Conservation (phyloP, 176 grass and related monocot species). For the Panicum miliaceum region DNA sequence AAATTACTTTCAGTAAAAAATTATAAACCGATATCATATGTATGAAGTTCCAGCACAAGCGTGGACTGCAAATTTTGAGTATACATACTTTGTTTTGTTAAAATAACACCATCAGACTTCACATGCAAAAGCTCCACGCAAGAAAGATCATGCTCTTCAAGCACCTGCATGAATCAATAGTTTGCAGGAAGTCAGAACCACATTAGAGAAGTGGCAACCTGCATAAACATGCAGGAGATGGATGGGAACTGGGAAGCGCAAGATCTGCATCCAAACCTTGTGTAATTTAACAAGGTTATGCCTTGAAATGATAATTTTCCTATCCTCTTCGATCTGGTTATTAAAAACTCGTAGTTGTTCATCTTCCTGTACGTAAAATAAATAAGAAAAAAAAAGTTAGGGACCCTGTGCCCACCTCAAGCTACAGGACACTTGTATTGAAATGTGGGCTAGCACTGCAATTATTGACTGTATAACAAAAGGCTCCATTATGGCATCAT, state of each 20-base stretch:
- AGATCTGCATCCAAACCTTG: slow-evolving; percentile 63
- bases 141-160: slow-evolving; percentile 80
- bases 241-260: not conserved
- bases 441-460: slow-evolving; percentile 10
- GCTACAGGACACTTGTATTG: slow-evolving; percentile 26
- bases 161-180: slow-evolving; percentile 58
- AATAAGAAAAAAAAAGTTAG: slow-evolving; percentile 25
- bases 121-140: slow-evolving; percentile 89
- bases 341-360: slow-evolving; percentile 74
- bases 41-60: slow-evolving; percentile 11
- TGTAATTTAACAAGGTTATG: slow-evolving; percentile 90
- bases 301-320: slow-evolving; percentile 92
- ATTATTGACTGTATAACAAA: not conserved
- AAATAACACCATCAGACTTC: slow-evolving; percentile 80
- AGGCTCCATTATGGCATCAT: slow-evolving; percentile 2
- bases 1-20: slow-evolving; percentile 13
- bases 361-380: slow-evolving; percentile 72
- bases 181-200: not conserved
- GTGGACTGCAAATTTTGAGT: slow-evolving; percentile 16
- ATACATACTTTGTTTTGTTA: slow-evolving; percentile 83
- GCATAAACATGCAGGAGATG: slow-evolving; percentile 22
- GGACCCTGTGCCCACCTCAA: slow-evolving; percentile 11
- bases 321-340: slow-evolving; percentile 91
- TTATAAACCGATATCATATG: not conserved
- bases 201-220: not conserved